A percentile compares a stretch with the other conserved stretches of the same genome.
These are phyloP conservation scores for Penicillium crustosum DNA, from an alignment of 2,329 filamentous ascomycete genomes.

Conservation along the genomic window DNA sequence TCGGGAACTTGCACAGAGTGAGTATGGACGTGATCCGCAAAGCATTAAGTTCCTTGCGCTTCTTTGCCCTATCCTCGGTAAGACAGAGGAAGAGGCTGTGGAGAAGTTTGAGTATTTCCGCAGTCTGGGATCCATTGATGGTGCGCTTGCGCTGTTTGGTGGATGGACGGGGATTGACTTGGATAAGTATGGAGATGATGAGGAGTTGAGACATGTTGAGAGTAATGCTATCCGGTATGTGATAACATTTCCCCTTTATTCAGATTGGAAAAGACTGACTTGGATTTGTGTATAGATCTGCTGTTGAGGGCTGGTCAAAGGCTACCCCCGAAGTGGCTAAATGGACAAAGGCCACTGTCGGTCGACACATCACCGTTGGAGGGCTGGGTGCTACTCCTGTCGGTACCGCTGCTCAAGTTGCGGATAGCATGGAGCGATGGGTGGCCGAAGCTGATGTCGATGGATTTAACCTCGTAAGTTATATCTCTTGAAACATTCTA, in stretches of 20 bases:
- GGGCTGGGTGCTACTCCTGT: conserved; percentile 66
- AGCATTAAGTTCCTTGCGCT: conserved; percentile 68
- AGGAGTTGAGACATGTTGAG: conserved; percentile 63
- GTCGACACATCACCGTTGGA: conserved; percentile 66
- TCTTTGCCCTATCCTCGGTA: conserved; percentile 64
- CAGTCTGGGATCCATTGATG: conserved; percentile 63
- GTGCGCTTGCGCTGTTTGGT: conserved; percentile 68
- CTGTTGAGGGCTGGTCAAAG: conserved; percentile 52
- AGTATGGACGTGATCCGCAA: conserved; percentile 57
- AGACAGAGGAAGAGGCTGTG: conserved; percentile 64
- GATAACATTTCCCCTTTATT: neutral
- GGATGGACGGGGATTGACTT: conserved; percentile 73
- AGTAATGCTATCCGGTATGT: conserved; percentile 58
- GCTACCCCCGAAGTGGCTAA: conserved; percentile 61
- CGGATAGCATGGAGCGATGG: conserved; percentile 68
- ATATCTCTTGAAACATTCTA: neutral
- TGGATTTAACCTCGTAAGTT: conserved; percentile 69
- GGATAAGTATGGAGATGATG: conserved; percentile 59
- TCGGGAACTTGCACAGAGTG: conserved; percentile 53
- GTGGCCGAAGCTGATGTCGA: conserved; percentile 68
- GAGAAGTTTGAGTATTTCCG: conserved; percentile 63
- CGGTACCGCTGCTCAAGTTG: conserved; percentile 64
- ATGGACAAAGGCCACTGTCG: conserved; percentile 72
- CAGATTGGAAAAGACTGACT: conserved; percentile 12
- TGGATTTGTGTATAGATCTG: conserved; percentile 39